phyloP scores from a whole-genome alignment of 768 basidiomycete genomes.

The Mrakia blollopis region DNA sequence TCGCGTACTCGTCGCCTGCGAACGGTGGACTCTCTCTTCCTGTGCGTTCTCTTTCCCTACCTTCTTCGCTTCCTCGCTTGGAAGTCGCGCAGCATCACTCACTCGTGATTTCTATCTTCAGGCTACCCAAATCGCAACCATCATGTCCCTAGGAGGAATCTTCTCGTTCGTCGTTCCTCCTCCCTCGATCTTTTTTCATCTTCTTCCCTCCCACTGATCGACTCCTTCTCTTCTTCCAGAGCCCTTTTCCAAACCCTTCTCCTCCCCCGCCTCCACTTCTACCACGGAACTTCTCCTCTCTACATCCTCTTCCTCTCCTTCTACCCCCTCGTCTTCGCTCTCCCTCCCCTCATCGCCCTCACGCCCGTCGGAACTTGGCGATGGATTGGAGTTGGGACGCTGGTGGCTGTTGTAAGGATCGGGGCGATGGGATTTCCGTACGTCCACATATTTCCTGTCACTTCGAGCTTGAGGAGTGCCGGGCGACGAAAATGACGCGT shows the following conservation, averaged over 20 bases:
- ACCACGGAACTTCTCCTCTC: neutral
- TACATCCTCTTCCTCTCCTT: conserved; percentile 11
- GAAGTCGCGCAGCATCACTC: neutral
- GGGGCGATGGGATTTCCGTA: conserved; percentile 17
- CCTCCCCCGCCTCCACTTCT: neutral
- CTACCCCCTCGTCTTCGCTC: conserved; percentile 21
- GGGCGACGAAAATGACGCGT: neutral
- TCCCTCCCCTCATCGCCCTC: conserved; percentile 6
- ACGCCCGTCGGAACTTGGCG: neutral
- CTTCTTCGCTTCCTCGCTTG: neutral
- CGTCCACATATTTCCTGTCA: neutral
- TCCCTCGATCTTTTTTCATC: neutral
- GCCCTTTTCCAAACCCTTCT: conserved; percentile 13
- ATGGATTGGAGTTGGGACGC: neutral
- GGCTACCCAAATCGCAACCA: neutral
- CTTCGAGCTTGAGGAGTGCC: neutral
- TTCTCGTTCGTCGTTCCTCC: conserved; percentile 2
- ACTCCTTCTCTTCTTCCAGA: neutral
- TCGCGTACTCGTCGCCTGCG: neutral
- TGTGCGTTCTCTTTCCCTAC: neutral
- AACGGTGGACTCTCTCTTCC: conserved; percentile 3
- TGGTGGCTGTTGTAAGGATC: neutral
- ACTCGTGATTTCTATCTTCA: neutral
- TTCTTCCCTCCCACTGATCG: neutral
- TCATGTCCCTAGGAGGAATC: conserved; percentile 16